Base-by-base conservation (phyloP, 1,284 basidiomycete species). In the Peniophora sp. region DNA sequence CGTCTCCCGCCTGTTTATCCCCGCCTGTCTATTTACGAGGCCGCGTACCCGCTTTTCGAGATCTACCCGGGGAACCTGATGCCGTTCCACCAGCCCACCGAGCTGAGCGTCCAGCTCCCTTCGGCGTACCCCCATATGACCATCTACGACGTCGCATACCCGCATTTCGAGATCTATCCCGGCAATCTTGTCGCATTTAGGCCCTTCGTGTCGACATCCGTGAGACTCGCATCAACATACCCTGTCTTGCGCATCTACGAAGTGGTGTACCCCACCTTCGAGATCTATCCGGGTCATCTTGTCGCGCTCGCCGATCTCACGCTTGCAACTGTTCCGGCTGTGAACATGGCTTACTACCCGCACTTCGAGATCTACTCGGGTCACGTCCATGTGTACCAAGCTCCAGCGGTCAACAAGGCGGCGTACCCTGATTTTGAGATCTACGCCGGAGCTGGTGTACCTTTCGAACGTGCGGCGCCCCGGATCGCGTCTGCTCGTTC, bases 201-300 rank as follows among this genome's bases (percentile, higher is more conserved):
- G 43, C 22, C 43, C 2, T 3, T 22, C 20, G 20, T 23, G 23
- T 9, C n/a, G 10, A 22, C 14, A n/a, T 10, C 43, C 23, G n/a
- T n/a, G n/a, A 22, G 10, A 9, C 23, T 45, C 20, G 2, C 10
- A 6, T 24, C 51, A 20, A 17, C 24, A 2, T 68, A 69, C 52
- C 67, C 68, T 11, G 51, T 58, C 45, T 64, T 70, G 39, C 55
- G 66, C 51, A 57, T 69, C 46, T 69, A 68, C 69, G 51, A 57
- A 68, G 49, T 41, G 18, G 48, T 35, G 37, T 24, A n/a, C 36
- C 35, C 34, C 11, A 24, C 15, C 2, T 2, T 47, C 27, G 6
- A 20, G 17, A 20, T 47, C 41, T 27, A 18, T 18, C 6, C 43
- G 15, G 32, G 47, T 17, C 32, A 48, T 47, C 6, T 48, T 15